These are phyloP conservation scores for Scopulariopsis brevicaulis DNA, from an alignment of 2,329 filamentous ascomycete species.

Conservation along the genomic window DNA sequence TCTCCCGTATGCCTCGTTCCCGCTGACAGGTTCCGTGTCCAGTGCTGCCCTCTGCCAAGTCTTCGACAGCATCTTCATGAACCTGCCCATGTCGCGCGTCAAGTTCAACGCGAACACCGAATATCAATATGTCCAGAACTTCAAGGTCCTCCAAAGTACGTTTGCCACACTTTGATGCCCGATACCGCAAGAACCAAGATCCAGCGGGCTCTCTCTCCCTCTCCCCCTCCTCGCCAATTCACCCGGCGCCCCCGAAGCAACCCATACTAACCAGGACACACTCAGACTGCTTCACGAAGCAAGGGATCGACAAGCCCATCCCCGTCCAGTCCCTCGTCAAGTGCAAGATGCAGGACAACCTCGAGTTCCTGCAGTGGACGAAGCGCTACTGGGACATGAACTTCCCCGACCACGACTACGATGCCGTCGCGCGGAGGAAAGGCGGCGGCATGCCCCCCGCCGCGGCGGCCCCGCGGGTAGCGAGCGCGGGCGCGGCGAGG, in stretches of 20 bases:
- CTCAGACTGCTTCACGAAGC: conserved; percentile 70
- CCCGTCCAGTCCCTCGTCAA: conserved; percentile 84
- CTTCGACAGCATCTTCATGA: conserved; percentile 95
- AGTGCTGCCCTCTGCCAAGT: conserved; percentile 95
- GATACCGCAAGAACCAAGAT: not conserved
- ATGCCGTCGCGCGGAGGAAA: conserved; percentile 77
- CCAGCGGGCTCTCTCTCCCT: not conserved
- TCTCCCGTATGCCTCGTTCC: not conserved
- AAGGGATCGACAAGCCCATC: conserved; percentile 80
- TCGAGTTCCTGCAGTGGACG: conserved; percentile 95
- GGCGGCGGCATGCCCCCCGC: conserved; percentile 51
- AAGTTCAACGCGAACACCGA: conserved; percentile 98
- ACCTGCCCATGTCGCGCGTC: conserved; percentile 89
- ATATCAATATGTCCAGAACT: conserved; percentile 96
- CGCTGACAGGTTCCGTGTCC: conserved; percentile 10
- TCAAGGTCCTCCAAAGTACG: conserved; percentile 93
- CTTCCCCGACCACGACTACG: conserved; percentile 95
- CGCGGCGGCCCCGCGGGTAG: conserved; percentile 32
- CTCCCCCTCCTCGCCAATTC: not conserved
- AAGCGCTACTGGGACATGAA: conserved; percentile 98
- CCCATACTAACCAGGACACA: not conserved
- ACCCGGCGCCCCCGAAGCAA: not conserved
- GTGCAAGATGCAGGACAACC: conserved; percentile 99
- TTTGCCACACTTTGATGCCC: conserved; percentile 8
- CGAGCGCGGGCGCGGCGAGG: conserved; percentile 37